Conservation (phyloP, 2,329 filamentous ascomycete genomes). For the Talaromyces piceae region DNA sequence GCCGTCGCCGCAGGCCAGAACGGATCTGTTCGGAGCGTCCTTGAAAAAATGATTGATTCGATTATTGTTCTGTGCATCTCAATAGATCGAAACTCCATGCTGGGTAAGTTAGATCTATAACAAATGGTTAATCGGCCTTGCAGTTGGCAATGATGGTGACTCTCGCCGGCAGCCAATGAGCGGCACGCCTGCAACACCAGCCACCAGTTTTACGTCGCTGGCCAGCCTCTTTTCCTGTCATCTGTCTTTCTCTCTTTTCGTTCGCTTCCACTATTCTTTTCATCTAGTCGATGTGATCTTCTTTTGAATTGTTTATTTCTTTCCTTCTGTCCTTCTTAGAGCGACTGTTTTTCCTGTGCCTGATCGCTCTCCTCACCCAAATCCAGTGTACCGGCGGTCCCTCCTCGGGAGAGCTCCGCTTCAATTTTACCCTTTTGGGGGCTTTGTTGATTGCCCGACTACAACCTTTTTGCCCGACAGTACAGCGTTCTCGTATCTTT, state of each 20-base stretch:
- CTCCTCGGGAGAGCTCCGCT: constrained; percentile 6
- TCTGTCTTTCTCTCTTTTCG: constrained; percentile 14
- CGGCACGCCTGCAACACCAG: constrained; percentile 2
- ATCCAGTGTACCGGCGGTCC: not conserved
- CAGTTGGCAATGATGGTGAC: not conserved
- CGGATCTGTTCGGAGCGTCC: too few relatives aligned
- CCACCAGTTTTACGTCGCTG: constrained; percentile 18
- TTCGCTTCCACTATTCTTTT: constrained; percentile 1
- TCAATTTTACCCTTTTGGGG: constrained; percentile 12
- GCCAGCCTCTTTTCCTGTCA: constrained; percentile 18
- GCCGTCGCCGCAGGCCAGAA: too few relatives aligned
- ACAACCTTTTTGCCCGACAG: not conserved
- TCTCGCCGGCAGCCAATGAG: not conserved
- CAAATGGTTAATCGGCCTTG: too few relatives aligned
- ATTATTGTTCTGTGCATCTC: too few relatives aligned
- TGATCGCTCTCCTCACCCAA: not conserved
- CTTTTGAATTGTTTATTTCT: not conserved
- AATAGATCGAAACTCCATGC: too few relatives aligned
- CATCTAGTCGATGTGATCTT: too few relatives aligned
- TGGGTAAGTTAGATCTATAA: too few relatives aligned
- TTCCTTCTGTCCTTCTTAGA: not conserved
- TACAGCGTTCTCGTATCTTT: not conserved
- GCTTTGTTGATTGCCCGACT: not conserved
- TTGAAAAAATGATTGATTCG: too few relatives aligned
- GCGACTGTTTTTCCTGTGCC: not conserved